Conservation (phyloP, 345 rosid genomes). For the Durio zibethinus region DNA sequence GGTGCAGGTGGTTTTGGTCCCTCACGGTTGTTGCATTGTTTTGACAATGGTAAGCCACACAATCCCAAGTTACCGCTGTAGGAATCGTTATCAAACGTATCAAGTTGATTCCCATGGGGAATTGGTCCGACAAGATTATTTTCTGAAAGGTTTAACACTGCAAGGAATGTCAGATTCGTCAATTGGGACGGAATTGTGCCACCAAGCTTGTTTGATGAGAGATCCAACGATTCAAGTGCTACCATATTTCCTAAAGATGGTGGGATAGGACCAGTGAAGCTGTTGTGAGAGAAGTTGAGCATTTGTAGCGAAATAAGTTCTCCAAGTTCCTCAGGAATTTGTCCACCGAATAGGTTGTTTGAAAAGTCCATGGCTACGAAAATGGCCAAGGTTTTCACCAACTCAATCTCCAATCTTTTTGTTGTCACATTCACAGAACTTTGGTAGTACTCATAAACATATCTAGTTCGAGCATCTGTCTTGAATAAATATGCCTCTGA, state of each 20-base stretch:
- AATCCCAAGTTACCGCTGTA: conserved; percentile 14
- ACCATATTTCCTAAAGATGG: conserved; percentile 7
- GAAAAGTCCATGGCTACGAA: background rate
- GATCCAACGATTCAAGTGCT: background rate
- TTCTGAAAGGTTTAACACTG: background rate
- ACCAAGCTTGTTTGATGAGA: background rate
- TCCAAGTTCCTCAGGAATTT: background rate
- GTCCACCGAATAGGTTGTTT: background rate
- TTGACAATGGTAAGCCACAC: conserved; percentile 19
- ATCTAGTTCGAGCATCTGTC: background rate
- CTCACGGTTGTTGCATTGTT: background rate
- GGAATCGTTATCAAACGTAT: conserved; percentile 2
- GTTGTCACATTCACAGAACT: background rate
- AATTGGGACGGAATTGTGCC: background rate
- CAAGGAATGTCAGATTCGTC: conserved; percentile 2
- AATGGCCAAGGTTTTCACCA: background rate
- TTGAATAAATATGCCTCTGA: background rate
- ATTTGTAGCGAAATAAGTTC: background rate
- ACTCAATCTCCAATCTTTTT: background rate
- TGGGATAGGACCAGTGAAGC: conserved; percentile 19
- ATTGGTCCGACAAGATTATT: conserved; percentile 15
- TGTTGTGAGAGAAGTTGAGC: conserved; percentile 1
- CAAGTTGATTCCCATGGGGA: conserved; percentile 26
- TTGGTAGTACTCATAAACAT: background rate
- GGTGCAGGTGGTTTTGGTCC: background rate